phyloP scores from a whole-genome alignment of 2,329 filamentous ascomycete genomes.

The Didymellaceae sp. region DNA sequence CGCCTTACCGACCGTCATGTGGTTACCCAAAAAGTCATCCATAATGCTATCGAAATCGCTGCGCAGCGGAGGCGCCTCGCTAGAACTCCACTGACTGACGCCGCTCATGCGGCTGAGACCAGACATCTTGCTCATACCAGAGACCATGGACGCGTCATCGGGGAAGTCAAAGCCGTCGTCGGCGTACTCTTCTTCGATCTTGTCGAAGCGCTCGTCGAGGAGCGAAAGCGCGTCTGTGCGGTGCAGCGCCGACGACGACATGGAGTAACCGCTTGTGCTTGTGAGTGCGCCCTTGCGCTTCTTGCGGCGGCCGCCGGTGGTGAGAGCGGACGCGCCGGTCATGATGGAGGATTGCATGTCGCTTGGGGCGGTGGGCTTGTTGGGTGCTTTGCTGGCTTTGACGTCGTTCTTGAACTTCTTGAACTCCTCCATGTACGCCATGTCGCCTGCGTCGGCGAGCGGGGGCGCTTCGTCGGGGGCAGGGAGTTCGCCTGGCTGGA shows the following conservation, averaged over 20 bases:
- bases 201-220: slow-evolving; percentile 90
- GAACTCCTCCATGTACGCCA: slow-evolving; percentile 91
- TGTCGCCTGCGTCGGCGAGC: slow-evolving; percentile 59
- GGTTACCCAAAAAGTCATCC: slow-evolving; percentile 86
- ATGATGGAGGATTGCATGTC: slow-evolving; percentile 73
- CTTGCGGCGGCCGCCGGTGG: slow-evolving; percentile 78
- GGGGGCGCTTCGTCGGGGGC: slow-evolving; percentile 43
- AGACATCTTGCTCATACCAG: slow-evolving; percentile 60
- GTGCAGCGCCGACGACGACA: slow-evolving; percentile 86
- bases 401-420: slow-evolving; percentile 88
- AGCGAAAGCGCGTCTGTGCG: slow-evolving; percentile 86
- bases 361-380: slow-evolving; percentile 59
- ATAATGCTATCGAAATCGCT: slow-evolving; percentile 87
- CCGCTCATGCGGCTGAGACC: slow-evolving; percentile 50
- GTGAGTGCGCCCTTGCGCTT: slow-evolving; percentile 95
- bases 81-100: slow-evolving; percentile 45
- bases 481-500: slow-evolving; percentile 54
- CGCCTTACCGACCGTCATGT: slow-evolving; percentile 71
- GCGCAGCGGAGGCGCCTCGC: slow-evolving; percentile 63
- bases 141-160: slow-evolving; percentile 55
- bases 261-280: slow-evolving; percentile 84
- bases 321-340: slow-evolving; percentile 73
- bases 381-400: slow-evolving; percentile 56
- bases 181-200: slow-evolving; percentile 81
- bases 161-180: slow-evolving; percentile 42